Base-by-base conservation (phyloP, 192 early-diverging fungal species). In the Pilobolus umbonatus region DNA sequence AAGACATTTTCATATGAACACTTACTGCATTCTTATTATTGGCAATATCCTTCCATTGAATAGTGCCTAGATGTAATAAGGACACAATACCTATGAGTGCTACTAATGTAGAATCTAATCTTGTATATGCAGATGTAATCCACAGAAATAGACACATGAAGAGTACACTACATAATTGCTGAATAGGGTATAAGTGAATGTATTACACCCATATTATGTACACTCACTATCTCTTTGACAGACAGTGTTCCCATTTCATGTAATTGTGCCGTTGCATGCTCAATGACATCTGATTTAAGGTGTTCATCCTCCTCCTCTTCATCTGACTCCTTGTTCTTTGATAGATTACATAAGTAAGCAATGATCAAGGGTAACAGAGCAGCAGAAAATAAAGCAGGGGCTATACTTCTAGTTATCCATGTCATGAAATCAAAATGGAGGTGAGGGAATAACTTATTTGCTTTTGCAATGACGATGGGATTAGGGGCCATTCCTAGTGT, bases 21-120 rank as follows among this genome's bases (percentile, higher is more conserved):
- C 59, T 56, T 60, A 56, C 69, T 56, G 84, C 88, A 57, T 82
- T 83, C 57, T 68, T 68, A 66, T 88, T 90, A 32, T 61, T 75
- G 26, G 72, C 60, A 1, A 92, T 67, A 48, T 90, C 82, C 26
- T 77, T 74, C 89, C 89, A 92, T 2, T 62, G 54, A 10, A 92
- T 24, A 4, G 82, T 79, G 14, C 81, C 73, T 9, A 80, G 55
- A n/a, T 84, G 57, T 10, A 88, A 55, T 21, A 92, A 64, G 0
- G 66, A 47, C 0, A 76, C 62, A 6, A 92, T 67, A 2, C 80
- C 89, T 42, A 80, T 68, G 22, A 84, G 76, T 4, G 86, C 88
- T 3, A 90, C 81, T n/a, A 88, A 73, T 0, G 85, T 75, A 1
- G 86, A 74, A 48, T 88, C 82, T 7, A 88, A 61, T 19, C 77